Base-by-base conservation (phyloP, 2,329 filamentous ascomycete species). In the Ambrosiella xylebori region DNA sequence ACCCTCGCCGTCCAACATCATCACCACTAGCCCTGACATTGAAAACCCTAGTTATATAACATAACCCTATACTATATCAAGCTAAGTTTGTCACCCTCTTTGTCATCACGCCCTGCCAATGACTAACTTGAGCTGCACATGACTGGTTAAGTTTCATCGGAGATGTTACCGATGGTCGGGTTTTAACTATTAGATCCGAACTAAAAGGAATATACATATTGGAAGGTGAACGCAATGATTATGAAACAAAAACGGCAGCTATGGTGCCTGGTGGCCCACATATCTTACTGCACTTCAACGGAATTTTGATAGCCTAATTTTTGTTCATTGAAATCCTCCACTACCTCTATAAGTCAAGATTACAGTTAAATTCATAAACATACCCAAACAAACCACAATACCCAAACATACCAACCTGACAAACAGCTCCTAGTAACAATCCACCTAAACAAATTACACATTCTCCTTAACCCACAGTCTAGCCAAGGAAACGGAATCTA, bases 401-500 rank as follows among this genome's bases (percentile, higher is more conserved):
- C 17, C 36, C 19, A 54, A 50, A 41, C 51, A 11, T 36, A 38
- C 13, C 17, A 15, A 47, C 44, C 44, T 5, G n/a, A 17, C 8
- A 38, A 53, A 53, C 17, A 37, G 17, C 38, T 9, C 35, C 51
- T 35, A 53, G 7, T 17, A 9, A n/a, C 15, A 27, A 19, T n/a
- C n/a, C 35, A 11, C 12, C 35, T 1, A 47, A 15, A 8, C n/a
- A 13, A n/a, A 15, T 15, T n/a, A 13, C 11, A 47, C 19, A 1
- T 47, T 15, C 44, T 47, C 44, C n/a, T 47, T 47, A 47, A 8
- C 11, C n/a, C 44, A 47, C 40, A 2, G n/a, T 9, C 13, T 54
- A 73, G 56, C 71, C 71, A n/a, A 67, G 68, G 57, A 95, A 97
- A 64, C 87, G 85, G 73, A 97, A 97, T 63, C 86, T 81, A 19